Conservation (phyloP, 495 filamentous ascomycete species). For the Immersiella caudata region DNA sequence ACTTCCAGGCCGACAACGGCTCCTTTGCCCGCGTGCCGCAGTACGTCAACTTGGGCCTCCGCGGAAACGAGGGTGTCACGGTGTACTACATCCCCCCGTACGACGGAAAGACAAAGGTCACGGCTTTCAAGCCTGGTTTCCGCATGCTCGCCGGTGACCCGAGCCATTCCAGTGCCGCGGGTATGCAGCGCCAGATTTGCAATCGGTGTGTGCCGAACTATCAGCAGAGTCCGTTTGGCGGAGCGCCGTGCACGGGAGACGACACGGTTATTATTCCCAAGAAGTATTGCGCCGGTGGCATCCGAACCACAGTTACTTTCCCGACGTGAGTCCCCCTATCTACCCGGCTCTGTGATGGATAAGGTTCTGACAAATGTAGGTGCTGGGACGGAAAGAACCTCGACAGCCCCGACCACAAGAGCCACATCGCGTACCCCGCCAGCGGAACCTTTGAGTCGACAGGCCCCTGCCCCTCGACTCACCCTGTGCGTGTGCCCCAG, state of each 20-base stretch:
- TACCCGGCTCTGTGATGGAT: background rate
- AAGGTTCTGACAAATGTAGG: constrained; percentile 13
- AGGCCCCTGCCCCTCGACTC: constrained; percentile 41
- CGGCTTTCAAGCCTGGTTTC: constrained; percentile 24
- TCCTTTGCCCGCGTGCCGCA: constrained; percentile 62
- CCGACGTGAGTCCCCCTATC: background rate
- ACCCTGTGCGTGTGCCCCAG: constrained; percentile 46
- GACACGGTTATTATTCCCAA: constrained; percentile 45
- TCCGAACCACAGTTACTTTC: background rate
- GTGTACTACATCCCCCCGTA: constrained; percentile 24
- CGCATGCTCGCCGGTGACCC: constrained; percentile 37
- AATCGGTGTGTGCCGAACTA: constrained; percentile 44
- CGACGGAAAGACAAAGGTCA: background rate
- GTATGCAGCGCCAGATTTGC: constrained; percentile 33
- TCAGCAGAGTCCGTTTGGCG: constrained; percentile 23
- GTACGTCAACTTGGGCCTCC: constrained; percentile 23
- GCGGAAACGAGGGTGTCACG: constrained; percentile 44
- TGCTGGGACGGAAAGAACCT: constrained; percentile 41
- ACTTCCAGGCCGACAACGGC: constrained; percentile 66
- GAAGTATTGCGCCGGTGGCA: constrained; percentile 43
- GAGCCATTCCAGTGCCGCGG: constrained; percentile 25
- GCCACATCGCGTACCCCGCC: constrained; percentile 39
- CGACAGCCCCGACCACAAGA: constrained; percentile 41
- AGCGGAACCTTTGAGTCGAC: constrained; percentile 29
- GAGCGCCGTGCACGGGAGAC: constrained; percentile 35